These are phyloP conservation scores for Fistulinella prunicolor DNA, from an alignment of 768 basidiomycete species.

Conservation along the genomic window DNA sequence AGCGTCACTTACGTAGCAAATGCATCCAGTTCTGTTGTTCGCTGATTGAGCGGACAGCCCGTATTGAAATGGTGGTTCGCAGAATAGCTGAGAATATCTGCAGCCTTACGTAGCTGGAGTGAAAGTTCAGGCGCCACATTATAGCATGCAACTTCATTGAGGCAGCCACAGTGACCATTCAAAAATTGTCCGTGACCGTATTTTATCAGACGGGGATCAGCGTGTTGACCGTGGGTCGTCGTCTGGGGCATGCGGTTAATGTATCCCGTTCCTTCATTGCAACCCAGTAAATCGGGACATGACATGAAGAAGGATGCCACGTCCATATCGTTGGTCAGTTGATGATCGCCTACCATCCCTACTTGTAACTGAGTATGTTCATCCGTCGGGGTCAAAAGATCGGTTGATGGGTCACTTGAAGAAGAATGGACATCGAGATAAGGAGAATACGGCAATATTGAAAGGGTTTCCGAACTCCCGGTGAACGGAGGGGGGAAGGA, in stretches of 20 bases:
- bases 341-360: constrained; percentile 21
- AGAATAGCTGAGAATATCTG: constrained; percentile 51
- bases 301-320: constrained; percentile 42
- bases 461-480: constrained; percentile 24
- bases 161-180: constrained; percentile 53
- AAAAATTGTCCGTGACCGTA: constrained; percentile 10
- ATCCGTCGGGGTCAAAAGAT: constrained; percentile 45
- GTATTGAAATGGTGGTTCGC: constrained; percentile 36
- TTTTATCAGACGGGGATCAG: constrained; percentile 12
- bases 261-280: constrained; percentile 12
- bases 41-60: constrained; percentile 40
- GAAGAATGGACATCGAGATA: constrained; percentile 23
- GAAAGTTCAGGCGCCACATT: constrained; percentile 64
- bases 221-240: background rate
- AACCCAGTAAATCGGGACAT: constrained; percentile 25
- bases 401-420: constrained; percentile 30
- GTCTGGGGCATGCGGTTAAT: constrained; percentile 5
- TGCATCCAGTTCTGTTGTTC: constrained; percentile 47
- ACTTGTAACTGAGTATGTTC: constrained; percentile 37
- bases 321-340: constrained; percentile 39
- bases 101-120: constrained; percentile 56
- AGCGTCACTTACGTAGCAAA: constrained; percentile 47
- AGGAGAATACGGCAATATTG: constrained; percentile 12
- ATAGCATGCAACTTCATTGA: constrained; percentile 53
- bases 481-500: constrained; percentile 31